Conservation (phyloP, 2,329 filamentous ascomycete genomes). For the Helicocarpus griseus region DNA sequence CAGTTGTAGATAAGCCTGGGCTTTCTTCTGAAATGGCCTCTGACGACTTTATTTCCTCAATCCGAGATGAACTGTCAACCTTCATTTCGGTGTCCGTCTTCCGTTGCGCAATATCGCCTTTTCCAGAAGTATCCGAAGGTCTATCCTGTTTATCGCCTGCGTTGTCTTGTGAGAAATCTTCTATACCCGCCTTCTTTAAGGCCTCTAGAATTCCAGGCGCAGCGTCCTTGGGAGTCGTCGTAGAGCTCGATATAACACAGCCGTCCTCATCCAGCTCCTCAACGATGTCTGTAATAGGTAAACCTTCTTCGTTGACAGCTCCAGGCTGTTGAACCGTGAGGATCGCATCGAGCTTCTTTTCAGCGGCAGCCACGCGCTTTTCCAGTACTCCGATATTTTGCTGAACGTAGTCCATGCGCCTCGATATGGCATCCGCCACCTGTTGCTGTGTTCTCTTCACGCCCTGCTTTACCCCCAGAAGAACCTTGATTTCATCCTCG, state of each 20-base stretch:
- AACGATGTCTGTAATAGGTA: constrained; percentile 80
- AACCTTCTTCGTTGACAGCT: constrained; percentile 44
- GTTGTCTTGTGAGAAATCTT: constrained; percentile 32
- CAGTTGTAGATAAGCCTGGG: not conserved
- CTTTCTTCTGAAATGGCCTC: not conserved
- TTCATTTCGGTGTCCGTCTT: not conserved
- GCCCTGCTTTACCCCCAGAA: constrained; percentile 39
- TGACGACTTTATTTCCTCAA: not conserved
- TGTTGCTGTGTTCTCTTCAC: constrained; percentile 48
- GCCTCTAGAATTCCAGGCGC: constrained; percentile 61
- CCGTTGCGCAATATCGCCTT: not conserved
- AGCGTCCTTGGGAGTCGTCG: constrained; percentile 58
- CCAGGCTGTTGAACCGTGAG: constrained; percentile 48
- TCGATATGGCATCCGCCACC: constrained; percentile 57
- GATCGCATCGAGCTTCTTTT: constrained; percentile 60
- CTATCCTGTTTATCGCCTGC: constrained; percentile 10
- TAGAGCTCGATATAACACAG: constrained; percentile 62
- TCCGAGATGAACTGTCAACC: not conserved
- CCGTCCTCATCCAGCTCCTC: constrained; percentile 88
- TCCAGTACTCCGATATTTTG: constrained; percentile 67
- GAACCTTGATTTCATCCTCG: constrained; percentile 45
- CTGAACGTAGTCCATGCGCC: constrained; percentile 80
- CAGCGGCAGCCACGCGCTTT: constrained; percentile 59
- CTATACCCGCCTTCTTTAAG: constrained; percentile 65
- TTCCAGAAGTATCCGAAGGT: constrained; percentile 7